Conservation (phyloP, 2,329 filamentous ascomycete species). For the Escovopsis weberi region DNA sequence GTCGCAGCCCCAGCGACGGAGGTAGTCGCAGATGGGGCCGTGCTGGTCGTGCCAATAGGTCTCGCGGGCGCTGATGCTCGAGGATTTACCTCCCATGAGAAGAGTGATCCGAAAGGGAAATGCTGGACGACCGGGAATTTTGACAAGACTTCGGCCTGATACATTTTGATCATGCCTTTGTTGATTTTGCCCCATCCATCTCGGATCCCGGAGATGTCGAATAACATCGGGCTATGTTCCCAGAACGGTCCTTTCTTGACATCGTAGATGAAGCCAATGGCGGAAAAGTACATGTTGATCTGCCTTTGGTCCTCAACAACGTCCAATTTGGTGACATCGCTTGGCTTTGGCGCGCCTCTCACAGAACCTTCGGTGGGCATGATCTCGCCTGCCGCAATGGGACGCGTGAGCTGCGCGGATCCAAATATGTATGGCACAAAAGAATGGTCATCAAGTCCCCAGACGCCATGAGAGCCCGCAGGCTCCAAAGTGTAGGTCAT, state of each 20-base stretch:
- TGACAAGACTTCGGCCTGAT: slow-evolving; percentile 84
- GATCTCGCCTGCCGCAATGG: slow-evolving; percentile 46
- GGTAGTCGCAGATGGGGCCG: neutral
- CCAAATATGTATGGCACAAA: slow-evolving; percentile 93
- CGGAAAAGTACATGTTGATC: slow-evolving; percentile 82
- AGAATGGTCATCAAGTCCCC: slow-evolving; percentile 95
- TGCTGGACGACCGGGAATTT: slow-evolving; percentile 99
- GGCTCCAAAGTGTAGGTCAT: slow-evolving; percentile 86
- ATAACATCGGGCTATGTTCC: slow-evolving; percentile 90
- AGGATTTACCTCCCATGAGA: slow-evolving; percentile 59
- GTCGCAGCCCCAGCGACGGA: neutral
- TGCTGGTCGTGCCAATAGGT: neutral
- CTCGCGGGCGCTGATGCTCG: slow-evolving; percentile 24
- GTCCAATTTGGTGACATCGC: slow-evolving; percentile 49
- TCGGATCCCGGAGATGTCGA: slow-evolving; percentile 81
- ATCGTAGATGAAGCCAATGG: slow-evolving; percentile 92
- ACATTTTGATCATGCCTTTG: slow-evolving; percentile 99
- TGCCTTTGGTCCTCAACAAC: slow-evolving; percentile 51
- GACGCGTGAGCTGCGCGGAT: slow-evolving; percentile 72
- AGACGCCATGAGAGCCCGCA: slow-evolving; percentile 90
- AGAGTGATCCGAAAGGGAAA: slow-evolving; percentile 71
- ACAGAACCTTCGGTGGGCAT: slow-evolving; percentile 72
- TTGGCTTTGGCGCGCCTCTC: slow-evolving; percentile 54
- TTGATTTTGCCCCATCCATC: slow-evolving; percentile 99
- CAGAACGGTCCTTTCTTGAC: slow-evolving; percentile 95